Percentiles rank a stretch among this genome's conserved stretches.
Conservation (phyloP, 1,139 yeast genomes). For the Candida glucosophila region DNA sequence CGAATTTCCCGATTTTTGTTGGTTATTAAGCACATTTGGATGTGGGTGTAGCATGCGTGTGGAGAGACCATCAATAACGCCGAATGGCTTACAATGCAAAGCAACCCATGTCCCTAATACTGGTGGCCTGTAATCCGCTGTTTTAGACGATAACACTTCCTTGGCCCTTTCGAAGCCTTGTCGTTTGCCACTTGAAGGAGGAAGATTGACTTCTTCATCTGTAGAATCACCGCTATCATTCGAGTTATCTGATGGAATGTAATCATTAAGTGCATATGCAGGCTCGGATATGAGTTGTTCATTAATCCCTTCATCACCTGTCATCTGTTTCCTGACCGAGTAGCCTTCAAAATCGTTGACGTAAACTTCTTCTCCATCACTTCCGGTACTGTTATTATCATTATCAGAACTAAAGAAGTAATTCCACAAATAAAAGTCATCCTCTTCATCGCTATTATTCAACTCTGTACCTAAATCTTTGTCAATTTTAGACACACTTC, state of each 20-base stretch:
- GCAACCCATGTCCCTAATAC: conserved; percentile 89
- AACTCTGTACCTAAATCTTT: conserved; percentile 5
- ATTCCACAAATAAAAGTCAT: conserved; percentile 48
- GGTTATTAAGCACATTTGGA: conserved; percentile 2
- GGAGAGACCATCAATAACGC: conserved; percentile 88
- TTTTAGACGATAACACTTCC: conserved; percentile 79
- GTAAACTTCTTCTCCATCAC: conserved; percentile 23
- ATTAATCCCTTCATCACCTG: conserved; percentile 1
- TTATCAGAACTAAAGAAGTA: conserved; percentile 43
- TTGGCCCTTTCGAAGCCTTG: conserved; percentile 74
- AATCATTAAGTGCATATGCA: conserved; percentile 1
- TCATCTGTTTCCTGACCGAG: not conserved
- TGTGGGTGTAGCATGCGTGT: conserved; percentile 53
- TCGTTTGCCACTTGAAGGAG: conserved; percentile 44
- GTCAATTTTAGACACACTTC: conserved; percentile 4
- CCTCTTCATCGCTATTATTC: conserved; percentile 13
- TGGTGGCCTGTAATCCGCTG: conserved; percentile 84
- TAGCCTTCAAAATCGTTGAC: conserved; percentile 1
- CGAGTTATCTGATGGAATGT: conserved; percentile 14
- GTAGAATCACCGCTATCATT: conserved; percentile 74
- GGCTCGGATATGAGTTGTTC: not conserved
- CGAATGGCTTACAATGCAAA: conserved; percentile 70
- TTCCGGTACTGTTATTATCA: conserved; percentile 19
- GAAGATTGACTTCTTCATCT: conserved; percentile 73
- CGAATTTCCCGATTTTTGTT: conserved; percentile 10